A percentile compares a stretch with the other conserved stretches of the same genome.
phyloP scores from a whole-genome alignment of 2,329 filamentous ascomycete genomes.

The Paracoccidioides brasiliensis region DNA sequence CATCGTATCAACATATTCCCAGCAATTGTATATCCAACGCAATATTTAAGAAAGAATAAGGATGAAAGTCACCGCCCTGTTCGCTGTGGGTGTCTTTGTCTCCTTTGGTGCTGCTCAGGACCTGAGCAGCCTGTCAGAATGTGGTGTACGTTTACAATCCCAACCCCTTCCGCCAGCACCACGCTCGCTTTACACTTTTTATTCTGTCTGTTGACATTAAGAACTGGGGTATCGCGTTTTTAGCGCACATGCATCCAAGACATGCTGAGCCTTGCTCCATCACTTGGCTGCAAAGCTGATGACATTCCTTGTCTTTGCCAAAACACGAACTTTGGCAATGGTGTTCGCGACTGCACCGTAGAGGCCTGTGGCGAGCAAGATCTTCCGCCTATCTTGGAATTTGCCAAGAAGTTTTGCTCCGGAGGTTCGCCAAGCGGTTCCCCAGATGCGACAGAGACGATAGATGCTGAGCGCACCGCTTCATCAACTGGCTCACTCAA shows the following conservation, averaged over 20 bases:
- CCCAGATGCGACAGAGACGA: conserved; percentile 4
- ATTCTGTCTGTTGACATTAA: not conserved
- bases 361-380: conserved; percentile 32
- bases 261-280: conserved; percentile 29
- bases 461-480: conserved; percentile 5
- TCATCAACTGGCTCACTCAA: conserved; percentile 7
- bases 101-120: conserved; percentile 13
- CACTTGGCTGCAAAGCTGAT: conserved; percentile 27
- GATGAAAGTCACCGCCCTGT: conserved; percentile 17
- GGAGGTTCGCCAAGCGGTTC: not conserved
- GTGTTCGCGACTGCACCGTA: conserved; percentile 35
- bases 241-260: conserved; percentile 33
- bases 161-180: not conserved
- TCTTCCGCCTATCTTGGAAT: conserved; percentile 8
- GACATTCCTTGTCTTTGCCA: conserved; percentile 31
- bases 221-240: not conserved
- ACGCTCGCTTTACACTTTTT: not conserved
- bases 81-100: conserved; percentile 13
- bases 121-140: conserved; percentile 12
- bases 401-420: not conserved
- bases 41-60: conserved; percentile 4
- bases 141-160: conserved; percentile 15
- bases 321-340: conserved; percentile 29
- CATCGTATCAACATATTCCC: not conserved
- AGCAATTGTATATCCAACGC: too few relatives aligned